Evolutionary conservation across 352 stramenopile species (phyloP), one percentile per base, ranked within the genome.

Genomic region (Thraustochytrium aureum): DNA sequence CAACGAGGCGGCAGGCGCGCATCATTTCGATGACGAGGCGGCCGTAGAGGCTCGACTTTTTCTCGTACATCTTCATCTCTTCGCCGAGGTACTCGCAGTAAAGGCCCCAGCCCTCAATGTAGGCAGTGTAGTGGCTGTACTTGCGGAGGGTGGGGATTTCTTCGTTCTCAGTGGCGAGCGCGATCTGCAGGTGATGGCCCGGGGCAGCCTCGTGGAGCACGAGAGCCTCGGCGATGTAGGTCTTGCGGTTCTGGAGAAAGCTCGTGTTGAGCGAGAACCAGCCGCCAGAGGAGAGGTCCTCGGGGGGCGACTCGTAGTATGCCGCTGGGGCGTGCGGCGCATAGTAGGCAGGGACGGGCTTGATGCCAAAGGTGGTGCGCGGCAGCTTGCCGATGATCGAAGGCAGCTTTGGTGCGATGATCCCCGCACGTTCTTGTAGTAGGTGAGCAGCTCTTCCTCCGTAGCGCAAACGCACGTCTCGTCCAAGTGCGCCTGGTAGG

Each of bases 211-310:
- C 85, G 61, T 87, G 85, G 17, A 87, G 60, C n/a, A 81, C 62
- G 33, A 87, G 65, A 3, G 85, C 83, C 43, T 87, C 83, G 62
- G 67, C 83, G 60, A 87, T 84, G 81, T 87, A 87, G 0, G 75
- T 86, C 17, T 82, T 62, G 4, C 85, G 56, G 1, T 83, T 86
- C 2, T 75, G 26, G 22, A 87, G 62, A 38, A 85, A 59, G 38
- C 62, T 83, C 22, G 85, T 87, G 72, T 87, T 87, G 35, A 85
- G 83, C 74, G 85, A 87, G 59, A 87, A 87, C 12, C 66, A 85
- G 73, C 85, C 85, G 41, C 83, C 81, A n/a, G 81, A 30, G 67
- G 10, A 26, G 10, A 64, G 56, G 56, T 64, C 56, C 10, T 10
- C 10, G 26, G 56, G 56, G 10, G 56, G 56, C 10, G 10, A 7